phyloP scores from a whole-genome alignment of 305 asterid genomes.

The Fraxinus angustifolia region DNA sequence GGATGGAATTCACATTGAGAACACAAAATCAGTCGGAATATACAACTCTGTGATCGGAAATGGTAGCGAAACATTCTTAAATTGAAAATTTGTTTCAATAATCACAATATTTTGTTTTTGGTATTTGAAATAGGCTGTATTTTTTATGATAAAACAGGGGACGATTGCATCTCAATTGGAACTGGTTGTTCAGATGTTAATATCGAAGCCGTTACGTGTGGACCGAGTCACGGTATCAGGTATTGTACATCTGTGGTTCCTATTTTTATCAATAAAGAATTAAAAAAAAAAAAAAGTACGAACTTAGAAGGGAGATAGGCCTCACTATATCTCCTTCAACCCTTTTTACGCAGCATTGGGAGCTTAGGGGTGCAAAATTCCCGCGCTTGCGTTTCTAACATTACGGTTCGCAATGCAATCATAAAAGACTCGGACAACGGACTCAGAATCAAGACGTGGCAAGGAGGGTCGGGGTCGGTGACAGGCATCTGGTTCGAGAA shows the following conservation, averaged over 20 bases:
- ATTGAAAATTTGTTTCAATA: neutral
- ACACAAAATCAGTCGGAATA: slow-evolving; percentile 71
- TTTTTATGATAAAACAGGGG: slow-evolving; percentile 45
- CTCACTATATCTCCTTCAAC: neutral
- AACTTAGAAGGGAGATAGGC: neutral
- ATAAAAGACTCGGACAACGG: slow-evolving; percentile 80
- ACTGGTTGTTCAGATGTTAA: slow-evolving; percentile 77
- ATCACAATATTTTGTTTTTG: neutral
- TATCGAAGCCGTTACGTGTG: slow-evolving; percentile 77
- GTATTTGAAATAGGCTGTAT: neutral
- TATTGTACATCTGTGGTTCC: slow-evolving; percentile 4
- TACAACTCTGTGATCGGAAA: slow-evolving; percentile 72
- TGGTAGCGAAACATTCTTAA: slow-evolving; percentile 33
- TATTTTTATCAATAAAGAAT: neutral
- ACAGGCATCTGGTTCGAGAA: slow-evolving; percentile 63
- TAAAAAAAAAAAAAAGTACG: neutral
- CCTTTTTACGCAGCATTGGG: slow-evolving; percentile 60
- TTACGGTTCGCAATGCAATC: slow-evolving; percentile 62
- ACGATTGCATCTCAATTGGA: slow-evolving; percentile 92
- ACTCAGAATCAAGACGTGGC: slow-evolving; percentile 91
- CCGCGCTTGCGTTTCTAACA: slow-evolving; percentile 79
- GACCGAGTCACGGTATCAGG: slow-evolving; percentile 99
- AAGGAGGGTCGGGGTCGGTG: slow-evolving; percentile 91
- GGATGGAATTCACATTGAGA: slow-evolving; percentile 84
- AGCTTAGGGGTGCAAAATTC: slow-evolving; percentile 86